Evolutionary conservation across 139 green algal species (phyloP), one percentile per base, ranked within the genome.

Genomic region (Bryopsis sp.): DNA sequence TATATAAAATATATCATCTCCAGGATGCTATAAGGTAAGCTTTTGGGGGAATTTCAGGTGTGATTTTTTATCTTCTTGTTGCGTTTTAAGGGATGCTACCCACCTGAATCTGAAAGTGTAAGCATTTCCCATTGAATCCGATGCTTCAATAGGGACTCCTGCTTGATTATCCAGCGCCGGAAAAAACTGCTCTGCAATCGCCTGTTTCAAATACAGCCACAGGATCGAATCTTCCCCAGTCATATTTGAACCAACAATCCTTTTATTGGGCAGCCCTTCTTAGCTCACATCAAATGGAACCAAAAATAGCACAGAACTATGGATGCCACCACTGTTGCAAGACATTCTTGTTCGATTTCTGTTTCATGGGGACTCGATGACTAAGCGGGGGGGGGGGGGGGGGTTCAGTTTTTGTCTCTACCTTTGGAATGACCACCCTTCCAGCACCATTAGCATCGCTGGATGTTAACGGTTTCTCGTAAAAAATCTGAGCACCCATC

Each of bases 351-450:
- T n/a, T n/a, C n/a, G n/a, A n/a, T n/a, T n/a, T n/a, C n/a, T n/a
- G n/a, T n/a, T n/a, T n/a, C n/a, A n/a, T n/a, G n/a, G n/a, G n/a
- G n/a, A n/a, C n/a, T n/a, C n/a, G n/a, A n/a, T n/a, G n/a, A n/a
- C n/a, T n/a, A n/a, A n/a, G n/a, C n/a, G n/a, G n/a, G n/a, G n/a
- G n/a, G n/a, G n/a, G n/a, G n/a, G n/a, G n/a, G n/a, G n/a, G n/a
- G n/a, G n/a, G n/a, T n/a, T n/a, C n/a, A n/a, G n/a, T n/a, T n/a
- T n/a, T n/a, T n/a, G 43, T 8, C 57, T 72, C 24, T 65, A 88
- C 82, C 78, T 89, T 89, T 7, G 83, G 83, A 70, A 89, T 79
- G 28, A 89, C 83, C 22, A 89, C 80, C 31, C 83, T 47, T 15
- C 83, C 83, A 0, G 77, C 76, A 15, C 78, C 83, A 43, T 64